Evolutionary conservation across 148 eudicot genomes (phyloP), one percentile per base, ranked within the genome.

Genomic region (Tetragonia tetragonoides): DNA sequence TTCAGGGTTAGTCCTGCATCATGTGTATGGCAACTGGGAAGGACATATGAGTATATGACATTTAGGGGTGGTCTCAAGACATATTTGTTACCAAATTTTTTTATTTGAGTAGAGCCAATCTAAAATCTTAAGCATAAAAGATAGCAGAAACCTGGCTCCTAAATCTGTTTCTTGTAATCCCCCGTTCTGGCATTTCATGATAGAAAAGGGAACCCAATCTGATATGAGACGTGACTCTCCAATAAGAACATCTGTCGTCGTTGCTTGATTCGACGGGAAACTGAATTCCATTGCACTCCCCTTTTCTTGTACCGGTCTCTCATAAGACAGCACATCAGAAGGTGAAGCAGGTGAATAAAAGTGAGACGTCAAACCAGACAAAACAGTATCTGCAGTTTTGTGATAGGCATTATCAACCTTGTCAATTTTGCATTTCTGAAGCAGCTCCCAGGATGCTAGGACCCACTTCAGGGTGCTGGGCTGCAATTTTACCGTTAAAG

Each of bases 191-290:
- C 53, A 76, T 81, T 77, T 83, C 61, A 82, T 80, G 68, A 74
- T 24, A 84, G 85, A 82, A 73, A 71, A 81, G 41, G 93, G 88
- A 76, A 93, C 90, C 97, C 97, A 95, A 84, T 93, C 95, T 41
- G 92, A 89, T 87, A 95, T 95, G 78, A 95, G 87, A 76, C 83
- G 84, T 1, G 93, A 90, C 66, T 91, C 94, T 46, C 88, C 87
- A 14, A 95, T 70, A 72, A 95, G 81, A 60, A 81, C 83, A 75
- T 86, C 85, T 56, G 81, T 42, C 67, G 34, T 56, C 51, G 74
- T 69, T 57, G 85, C 88, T 76, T 86, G 88, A 62, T 77, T 86
- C 23, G 63, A 54, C 37, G 81, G 68, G 65, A 79, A 59, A 71
- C 67, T 42, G 60, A 76, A 67, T 23, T 81, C 83, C 62, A 80